These are phyloP conservation scores for Colletotrichum australisinense DNA, from an alignment of 2,329 filamentous ascomycete species.

Conservation along the genomic window DNA sequence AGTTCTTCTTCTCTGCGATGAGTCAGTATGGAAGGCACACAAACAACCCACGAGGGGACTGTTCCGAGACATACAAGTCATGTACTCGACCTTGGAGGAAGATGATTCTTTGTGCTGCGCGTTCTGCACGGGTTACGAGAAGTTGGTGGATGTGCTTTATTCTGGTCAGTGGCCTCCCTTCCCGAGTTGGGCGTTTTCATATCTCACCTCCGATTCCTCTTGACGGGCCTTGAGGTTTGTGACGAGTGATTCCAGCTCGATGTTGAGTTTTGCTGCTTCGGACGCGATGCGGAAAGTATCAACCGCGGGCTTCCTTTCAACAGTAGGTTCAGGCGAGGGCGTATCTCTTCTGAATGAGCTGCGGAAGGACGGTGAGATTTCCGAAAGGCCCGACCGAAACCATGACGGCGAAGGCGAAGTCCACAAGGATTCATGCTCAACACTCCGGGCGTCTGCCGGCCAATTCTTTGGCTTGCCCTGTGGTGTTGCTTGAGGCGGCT, in stretches of 20 bases:
- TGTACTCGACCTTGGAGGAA: slow-evolving; percentile 69
- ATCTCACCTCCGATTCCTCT: slow-evolving; percentile 68
- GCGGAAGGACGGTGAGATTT: slow-evolving; percentile 49
- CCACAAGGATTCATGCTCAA: slow-evolving; percentile 43
- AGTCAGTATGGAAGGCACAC: slow-evolving; percentile 20
- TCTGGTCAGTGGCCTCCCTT: slow-evolving; percentile 7
- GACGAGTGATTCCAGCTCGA: slow-evolving; percentile 61
- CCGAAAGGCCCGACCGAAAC: slow-evolving; percentile 52
- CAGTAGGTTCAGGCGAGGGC: slow-evolving; percentile 19
- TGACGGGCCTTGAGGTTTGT: slow-evolving; percentile 64
- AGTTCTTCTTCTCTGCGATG: slow-evolving; percentile 63
- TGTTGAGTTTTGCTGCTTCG: slow-evolving; percentile 59
- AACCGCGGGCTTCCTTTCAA: slow-evolving; percentile 39
- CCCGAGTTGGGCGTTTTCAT: not conserved
- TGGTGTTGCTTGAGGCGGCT: slow-evolving; percentile 25
- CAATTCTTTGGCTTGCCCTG: slow-evolving; percentile 34
- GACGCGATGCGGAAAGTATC: slow-evolving; percentile 50
- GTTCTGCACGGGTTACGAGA: slow-evolving; percentile 68
- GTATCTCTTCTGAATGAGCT: slow-evolving; percentile 40
- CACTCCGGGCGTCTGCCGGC: slow-evolving; percentile 32
- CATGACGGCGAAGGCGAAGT: slow-evolving; percentile 49
- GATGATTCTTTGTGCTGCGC: slow-evolving; percentile 67
- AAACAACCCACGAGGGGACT: not conserved
- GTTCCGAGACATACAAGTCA: slow-evolving; percentile 61
- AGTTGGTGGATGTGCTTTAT: slow-evolving; percentile 70